Percentiles rank a stretch among this genome's conserved stretches.
Evolutionary conservation across 2,329 filamentous ascomycete genomes (phyloP).

Genomic region (Colletotrichum sp.): DNA sequence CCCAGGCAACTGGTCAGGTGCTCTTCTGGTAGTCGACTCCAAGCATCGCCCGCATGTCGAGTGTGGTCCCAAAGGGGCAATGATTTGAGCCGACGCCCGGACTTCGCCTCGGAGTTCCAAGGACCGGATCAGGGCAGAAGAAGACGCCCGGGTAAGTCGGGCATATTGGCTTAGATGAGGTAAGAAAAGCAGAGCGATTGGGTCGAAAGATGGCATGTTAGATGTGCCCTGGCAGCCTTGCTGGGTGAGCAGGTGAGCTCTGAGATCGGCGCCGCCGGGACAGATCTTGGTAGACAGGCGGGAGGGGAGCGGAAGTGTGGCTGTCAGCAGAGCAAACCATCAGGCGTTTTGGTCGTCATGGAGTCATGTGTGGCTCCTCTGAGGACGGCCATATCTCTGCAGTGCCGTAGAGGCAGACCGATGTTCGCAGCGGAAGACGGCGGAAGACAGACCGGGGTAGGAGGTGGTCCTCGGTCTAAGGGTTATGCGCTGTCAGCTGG

Average conservation of each 20-base stretch:
- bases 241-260: neutral
- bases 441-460: neutral
- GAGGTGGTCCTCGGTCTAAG: neutral
- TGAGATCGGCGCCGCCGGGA: neutral
- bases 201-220: neutral
- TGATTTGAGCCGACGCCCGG: neutral
- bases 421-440: neutral
- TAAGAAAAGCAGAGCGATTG: neutral
- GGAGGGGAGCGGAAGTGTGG: neutral
- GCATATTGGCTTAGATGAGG: neutral
- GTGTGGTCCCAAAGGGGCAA: neutral
- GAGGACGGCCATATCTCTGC: neutral
- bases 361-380: neutral
- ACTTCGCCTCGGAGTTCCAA: conserved; percentile 11
- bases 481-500: conserved; percentile 6
- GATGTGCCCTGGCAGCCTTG: neutral
- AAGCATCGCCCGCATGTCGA: neutral
- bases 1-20: neutral
- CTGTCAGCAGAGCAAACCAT: neutral
- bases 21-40: neutral
- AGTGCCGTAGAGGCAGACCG: neutral
- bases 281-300: neutral
- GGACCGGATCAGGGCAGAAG: neutral
- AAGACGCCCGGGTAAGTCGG: neutral
- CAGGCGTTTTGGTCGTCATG: neutral